phyloP scores from a whole-genome alignment of 805 yeast genomes.

The Wickerhamomyces rabaulensis region DNA sequence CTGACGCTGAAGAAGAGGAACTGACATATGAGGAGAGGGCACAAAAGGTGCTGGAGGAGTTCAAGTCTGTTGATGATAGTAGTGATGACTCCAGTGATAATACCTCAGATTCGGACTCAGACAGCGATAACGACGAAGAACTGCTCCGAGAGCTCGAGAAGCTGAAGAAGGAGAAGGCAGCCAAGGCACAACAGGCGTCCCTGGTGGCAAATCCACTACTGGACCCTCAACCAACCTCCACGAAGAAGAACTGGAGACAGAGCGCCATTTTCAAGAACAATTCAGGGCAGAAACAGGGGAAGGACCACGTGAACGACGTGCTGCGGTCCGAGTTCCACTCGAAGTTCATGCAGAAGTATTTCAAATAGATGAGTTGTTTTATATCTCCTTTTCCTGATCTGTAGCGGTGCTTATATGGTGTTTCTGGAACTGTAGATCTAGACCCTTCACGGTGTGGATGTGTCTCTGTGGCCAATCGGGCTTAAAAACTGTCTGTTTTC shows the following conservation, averaged over 20 bases:
- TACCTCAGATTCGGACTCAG: conserved; percentile 26
- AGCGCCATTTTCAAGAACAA: conserved; percentile 24
- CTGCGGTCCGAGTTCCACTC: conserved; percentile 19
- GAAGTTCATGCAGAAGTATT: conserved; percentile 18
- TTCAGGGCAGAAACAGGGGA: conserved; percentile 16
- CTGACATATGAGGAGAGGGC: conserved; percentile 10
- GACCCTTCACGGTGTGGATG: background rate
- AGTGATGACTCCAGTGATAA: conserved; percentile 29
- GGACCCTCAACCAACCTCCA: conserved; percentile 6
- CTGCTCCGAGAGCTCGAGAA: conserved; percentile 34
- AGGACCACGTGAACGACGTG: conserved; percentile 28
- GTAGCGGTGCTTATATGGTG: background rate
- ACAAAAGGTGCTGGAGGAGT: conserved; percentile 8
- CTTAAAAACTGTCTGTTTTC: no score
- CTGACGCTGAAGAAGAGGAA: background rate
- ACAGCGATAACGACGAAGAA: conserved; percentile 27
- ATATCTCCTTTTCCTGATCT: no score
- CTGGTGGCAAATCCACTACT: conserved; percentile 23
- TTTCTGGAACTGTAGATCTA: background rate
- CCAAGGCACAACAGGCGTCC: conserved; percentile 16
- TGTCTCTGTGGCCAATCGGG: no score
- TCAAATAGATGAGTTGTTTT: no score
- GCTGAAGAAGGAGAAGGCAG: conserved; percentile 30
- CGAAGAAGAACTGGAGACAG: conserved; percentile 30
- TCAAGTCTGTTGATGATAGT: conserved; percentile 11